Evolutionary conservation across 164 flowering plant species (phyloP).

Genomic region (Stephania cephalantha): DNA sequence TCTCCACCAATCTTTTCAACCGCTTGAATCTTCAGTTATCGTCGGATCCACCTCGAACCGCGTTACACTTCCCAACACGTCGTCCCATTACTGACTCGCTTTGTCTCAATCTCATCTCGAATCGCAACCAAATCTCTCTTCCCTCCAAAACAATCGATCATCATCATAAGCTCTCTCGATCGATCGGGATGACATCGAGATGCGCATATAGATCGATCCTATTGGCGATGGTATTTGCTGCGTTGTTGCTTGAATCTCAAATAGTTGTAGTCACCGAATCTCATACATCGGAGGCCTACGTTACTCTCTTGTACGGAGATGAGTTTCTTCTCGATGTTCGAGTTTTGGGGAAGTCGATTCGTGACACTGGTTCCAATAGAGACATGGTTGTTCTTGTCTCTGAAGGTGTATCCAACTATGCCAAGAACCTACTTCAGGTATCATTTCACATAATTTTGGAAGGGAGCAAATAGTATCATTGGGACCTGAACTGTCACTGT

Average conservation of each 20-base stretch:
- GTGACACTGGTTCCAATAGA: conserved; percentile 74
- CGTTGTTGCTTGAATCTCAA: conserved; percentile 6
- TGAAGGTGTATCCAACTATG: conserved; percentile 86
- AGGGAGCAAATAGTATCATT: no score
- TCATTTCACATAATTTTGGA: neutral
- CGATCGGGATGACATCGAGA: conserved; percentile 4
- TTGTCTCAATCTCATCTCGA: no score
- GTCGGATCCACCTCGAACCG: no score
- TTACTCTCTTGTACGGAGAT: conserved; percentile 87
- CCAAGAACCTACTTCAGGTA: conserved; percentile 80
- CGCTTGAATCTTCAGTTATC: no score
- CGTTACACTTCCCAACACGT: no score
- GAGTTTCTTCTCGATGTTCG: conserved; percentile 89
- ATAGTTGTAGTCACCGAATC: conserved; percentile 19
- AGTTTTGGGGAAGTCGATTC: conserved; percentile 86
- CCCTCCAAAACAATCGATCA: no score
- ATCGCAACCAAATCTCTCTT: no score
- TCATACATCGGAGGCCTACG: conserved; percentile 62
- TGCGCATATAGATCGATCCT: neutral
- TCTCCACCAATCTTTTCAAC: no score
- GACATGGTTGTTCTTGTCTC: conserved; percentile 94
- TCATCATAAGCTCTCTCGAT: neutral
- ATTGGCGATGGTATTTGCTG: conserved; percentile 10
- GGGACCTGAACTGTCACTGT: neutral
- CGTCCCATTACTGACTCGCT: no score